phyloP scores from a whole-genome alignment of 306 rosid species.

The Sophora flavescens region DNA sequence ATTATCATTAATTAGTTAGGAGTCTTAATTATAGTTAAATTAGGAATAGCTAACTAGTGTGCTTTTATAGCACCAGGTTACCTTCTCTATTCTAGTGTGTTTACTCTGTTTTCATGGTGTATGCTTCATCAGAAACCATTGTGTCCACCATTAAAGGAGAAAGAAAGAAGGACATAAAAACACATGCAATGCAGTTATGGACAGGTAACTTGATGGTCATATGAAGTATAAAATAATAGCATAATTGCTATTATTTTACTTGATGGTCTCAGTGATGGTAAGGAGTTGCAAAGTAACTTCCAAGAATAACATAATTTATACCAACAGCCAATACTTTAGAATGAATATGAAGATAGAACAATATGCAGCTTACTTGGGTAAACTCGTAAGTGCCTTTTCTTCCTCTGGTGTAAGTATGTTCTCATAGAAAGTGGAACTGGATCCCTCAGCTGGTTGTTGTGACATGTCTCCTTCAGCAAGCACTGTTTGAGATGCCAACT shows the following conservation, averaged over 20 bases:
- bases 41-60: too few species aligned
- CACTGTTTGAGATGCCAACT: conserved; percentile 76
- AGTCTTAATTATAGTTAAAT: too few species aligned
- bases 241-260: too few species aligned
- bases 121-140: background rate
- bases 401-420: conserved; percentile 81
- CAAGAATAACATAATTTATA: conserved; percentile 23
- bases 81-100: too few species aligned
- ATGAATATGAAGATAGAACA: conserved; percentile 38
- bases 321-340: background rate
- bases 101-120: too few species aligned
- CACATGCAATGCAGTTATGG: conserved; percentile 20
- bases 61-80: too few species aligned
- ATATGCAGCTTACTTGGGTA: conserved; percentile 60
- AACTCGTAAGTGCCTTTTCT: conserved; percentile 72
- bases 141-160: conserved; percentile 3
- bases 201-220: conserved; percentile 27
- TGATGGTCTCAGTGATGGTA: background rate
- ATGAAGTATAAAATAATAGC: background rate
- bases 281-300: conserved; percentile 26
- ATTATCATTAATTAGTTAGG: too few species aligned
- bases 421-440: conserved; percentile 79
- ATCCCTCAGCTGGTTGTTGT: conserved; percentile 50
- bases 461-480: conserved; percentile 64
- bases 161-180: background rate